Evolutionary conservation across 345 rosid species (phyloP).

Genomic region (Mangifera indica): DNA sequence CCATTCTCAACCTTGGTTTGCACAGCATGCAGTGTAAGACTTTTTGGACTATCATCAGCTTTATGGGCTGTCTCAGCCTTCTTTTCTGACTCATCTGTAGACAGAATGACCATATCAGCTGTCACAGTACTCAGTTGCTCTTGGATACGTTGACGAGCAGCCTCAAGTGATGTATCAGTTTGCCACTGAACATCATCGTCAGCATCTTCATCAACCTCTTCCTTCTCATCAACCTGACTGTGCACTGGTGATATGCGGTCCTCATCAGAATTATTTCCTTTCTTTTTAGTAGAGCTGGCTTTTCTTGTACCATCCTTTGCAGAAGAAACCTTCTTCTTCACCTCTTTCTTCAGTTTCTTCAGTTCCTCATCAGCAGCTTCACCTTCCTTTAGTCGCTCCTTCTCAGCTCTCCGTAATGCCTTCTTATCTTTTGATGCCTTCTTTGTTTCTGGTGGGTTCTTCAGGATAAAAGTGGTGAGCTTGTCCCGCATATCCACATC

Average conservation of each 20-base stretch:
- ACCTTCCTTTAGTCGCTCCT: conserved; percentile 71
- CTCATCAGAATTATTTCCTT: conserved; percentile 39
- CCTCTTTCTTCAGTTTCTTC: conserved; percentile 60
- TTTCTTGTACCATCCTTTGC: conserved; percentile 36
- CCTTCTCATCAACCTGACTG: conserved; percentile 44
- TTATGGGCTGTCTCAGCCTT: conserved; percentile 29
- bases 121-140: conserved; percentile 64
- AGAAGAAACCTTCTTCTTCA: conserved; percentile 39
- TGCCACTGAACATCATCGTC: conserved; percentile 65
- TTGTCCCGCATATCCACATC: conserved; percentile 82
- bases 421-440: conserved; percentile 61
- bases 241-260: conserved; percentile 46
- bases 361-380: conserved; percentile 77
- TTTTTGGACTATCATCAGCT: conserved; percentile 28
- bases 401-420: conserved; percentile 74
- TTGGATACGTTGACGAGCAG: conserved; percentile 61
- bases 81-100: conserved; percentile 44
- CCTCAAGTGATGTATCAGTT: conserved; percentile 70
- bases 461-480: conserved; percentile 56
- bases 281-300: conserved; percentile 41
- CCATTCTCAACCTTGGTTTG: conserved; percentile 34
- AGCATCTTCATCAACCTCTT: conserved; percentile 46
- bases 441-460: conserved; percentile 66
- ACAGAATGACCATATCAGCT: conserved; percentile 72
- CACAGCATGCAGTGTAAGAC: conserved; percentile 19